phyloP scores from a whole-genome alignment of 2,329 filamentous ascomycete species.

The Pseudogymnoascus sp. region DNA sequence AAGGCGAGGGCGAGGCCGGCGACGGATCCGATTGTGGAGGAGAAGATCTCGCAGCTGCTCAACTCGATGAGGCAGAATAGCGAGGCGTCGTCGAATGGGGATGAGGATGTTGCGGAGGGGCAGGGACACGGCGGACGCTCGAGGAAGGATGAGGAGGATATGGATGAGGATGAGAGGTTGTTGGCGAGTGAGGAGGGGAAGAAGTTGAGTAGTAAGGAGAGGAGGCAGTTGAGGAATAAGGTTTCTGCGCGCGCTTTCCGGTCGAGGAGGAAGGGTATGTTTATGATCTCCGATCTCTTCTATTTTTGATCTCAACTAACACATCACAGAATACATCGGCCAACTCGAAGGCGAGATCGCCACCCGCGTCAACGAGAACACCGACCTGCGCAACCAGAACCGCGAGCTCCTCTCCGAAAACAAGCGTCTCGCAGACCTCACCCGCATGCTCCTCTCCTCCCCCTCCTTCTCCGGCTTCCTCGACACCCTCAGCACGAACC shows the following conservation, averaged over 20 bases:
- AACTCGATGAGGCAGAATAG: conserved; percentile 77
- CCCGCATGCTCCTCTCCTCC: conserved; percentile 73
- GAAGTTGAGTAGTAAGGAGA: conserved; percentile 97
- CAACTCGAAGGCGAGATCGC: conserved; percentile 89
- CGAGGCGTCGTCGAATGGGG: conserved; percentile 38
- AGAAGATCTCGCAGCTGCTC: conserved; percentile 87
- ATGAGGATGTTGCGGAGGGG: conserved; percentile 41
- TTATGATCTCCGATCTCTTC: neutral
- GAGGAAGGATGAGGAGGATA: conserved; percentile 94
- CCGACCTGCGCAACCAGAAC: conserved; percentile 74
- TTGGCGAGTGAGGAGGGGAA: conserved; percentile 97
- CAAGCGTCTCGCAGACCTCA: conserved; percentile 66
- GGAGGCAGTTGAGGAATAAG: conserved; percentile 96
- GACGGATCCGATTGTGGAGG: conserved; percentile 68
- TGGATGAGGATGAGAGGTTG: conserved; percentile 94
- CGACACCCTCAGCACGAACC: conserved; percentile 58
- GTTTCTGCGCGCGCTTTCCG: conserved; percentile 96
- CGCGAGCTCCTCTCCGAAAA: conserved; percentile 77
- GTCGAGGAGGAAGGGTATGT: conserved; percentile 91
- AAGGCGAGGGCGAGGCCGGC: conserved; percentile 34
- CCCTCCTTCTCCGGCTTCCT: conserved; percentile 78
- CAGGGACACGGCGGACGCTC: conserved; percentile 52
- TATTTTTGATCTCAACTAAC: conserved; percentile 39
- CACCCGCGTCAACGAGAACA: conserved; percentile 73
- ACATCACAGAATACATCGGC: conserved; percentile 77